These are phyloP conservation scores for Trypanosoma grayi DNA, from an alignment of 208 protist genomes.

Conservation along the genomic window DNA sequence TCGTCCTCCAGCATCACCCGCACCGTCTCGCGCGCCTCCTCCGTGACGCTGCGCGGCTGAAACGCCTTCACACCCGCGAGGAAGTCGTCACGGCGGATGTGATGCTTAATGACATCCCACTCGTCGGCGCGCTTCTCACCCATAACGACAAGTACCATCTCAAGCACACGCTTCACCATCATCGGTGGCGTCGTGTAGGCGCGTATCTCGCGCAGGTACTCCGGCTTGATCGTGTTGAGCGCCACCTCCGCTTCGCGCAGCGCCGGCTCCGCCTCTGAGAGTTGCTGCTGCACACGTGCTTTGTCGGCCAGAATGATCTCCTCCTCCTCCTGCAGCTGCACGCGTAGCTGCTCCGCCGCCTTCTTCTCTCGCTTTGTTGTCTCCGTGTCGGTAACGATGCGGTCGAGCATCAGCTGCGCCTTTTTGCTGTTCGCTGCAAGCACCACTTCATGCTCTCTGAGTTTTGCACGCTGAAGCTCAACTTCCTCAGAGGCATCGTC, in stretches of 20 bases:
- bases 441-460: slow-evolving; percentile 82
- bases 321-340: slow-evolving; percentile 86
- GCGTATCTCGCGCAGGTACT: slow-evolving; percentile 97
- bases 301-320: slow-evolving; percentile 71
- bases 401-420: slow-evolving; percentile 82
- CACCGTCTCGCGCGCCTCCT: slow-evolving; percentile 52
- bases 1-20: slow-evolving; percentile 87
- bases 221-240: slow-evolving; percentile 95
- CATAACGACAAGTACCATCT: slow-evolving; percentile 89
- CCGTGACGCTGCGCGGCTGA: slow-evolving; percentile 84
- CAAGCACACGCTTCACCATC: slow-evolving; percentile 94
- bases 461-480: slow-evolving; percentile 72
- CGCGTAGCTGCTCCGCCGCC: slow-evolving; percentile 53
- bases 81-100: slow-evolving; percentile 94
- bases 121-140: slow-evolving; percentile 72
- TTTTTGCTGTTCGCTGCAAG: slow-evolving; percentile 71
- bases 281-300: slow-evolving; percentile 67
- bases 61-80: slow-evolving; percentile 95
- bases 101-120: slow-evolving; percentile 94
- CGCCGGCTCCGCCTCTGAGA: slow-evolving; percentile 89
- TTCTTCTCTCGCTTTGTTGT: slow-evolving; percentile 83
- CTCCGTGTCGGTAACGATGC: slow-evolving; percentile 86
- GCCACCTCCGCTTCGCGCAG: slow-evolving; percentile 95
- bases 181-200: slow-evolving; percentile 95
- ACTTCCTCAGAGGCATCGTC: slow-evolving; percentile 89